A percentile compares a stretch with the other conserved stretches of the same genome.
These are phyloP conservation scores for Alopecurus myosuroides DNA, from an alignment of 176 grass and related monocot species.

Conservation along the genomic window DNA sequence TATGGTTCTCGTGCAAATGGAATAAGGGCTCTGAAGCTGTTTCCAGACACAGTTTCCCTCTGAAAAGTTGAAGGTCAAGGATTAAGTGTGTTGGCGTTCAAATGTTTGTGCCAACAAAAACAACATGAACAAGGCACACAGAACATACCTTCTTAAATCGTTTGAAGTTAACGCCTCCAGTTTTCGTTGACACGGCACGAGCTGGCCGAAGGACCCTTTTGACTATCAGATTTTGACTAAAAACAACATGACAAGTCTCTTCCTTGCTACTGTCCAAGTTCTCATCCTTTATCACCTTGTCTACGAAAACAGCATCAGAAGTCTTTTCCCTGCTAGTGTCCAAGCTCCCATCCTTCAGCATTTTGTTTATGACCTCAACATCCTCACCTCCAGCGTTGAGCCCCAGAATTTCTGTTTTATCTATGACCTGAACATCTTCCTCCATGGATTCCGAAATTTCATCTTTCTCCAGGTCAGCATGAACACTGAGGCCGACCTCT, in stretches of 20 bases:
- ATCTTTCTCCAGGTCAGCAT: constrained; percentile 5
- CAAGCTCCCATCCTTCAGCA: constrained; percentile 44
- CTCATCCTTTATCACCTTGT: constrained; percentile 51
- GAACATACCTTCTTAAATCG: constrained; percentile 76
- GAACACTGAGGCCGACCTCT: constrained; percentile 15
- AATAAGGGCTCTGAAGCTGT: constrained; percentile 81
- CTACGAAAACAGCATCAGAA: constrained; percentile 59
- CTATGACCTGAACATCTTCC: constrained; percentile 39
- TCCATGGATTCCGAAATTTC: constrained; percentile 26
- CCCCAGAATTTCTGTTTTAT: constrained; percentile 34
- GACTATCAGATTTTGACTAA: constrained; percentile 64
- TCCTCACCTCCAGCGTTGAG: constrained; percentile 32
- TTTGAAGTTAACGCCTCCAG: constrained; percentile 70
- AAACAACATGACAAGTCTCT: constrained; percentile 75
- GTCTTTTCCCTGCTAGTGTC: constrained; percentile 49
- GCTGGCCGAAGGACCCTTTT: constrained; percentile 26
- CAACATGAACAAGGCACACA: not conserved
- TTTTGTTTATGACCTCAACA: constrained; percentile 40
- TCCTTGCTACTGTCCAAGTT: constrained; percentile 48
- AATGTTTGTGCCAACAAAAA: constrained; percentile 17
- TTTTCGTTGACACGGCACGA: constrained; percentile 27
- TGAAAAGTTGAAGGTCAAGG: constrained; percentile 27
- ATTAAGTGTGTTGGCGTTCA: constrained; percentile 1
- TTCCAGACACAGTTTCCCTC: constrained; percentile 78
- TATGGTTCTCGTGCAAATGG: constrained; percentile 78